Evolutionary conservation across 345 rosid species (phyloP), one percentile per base, ranked within the genome.

Genomic region (Noccaea caerulescens): DNA sequence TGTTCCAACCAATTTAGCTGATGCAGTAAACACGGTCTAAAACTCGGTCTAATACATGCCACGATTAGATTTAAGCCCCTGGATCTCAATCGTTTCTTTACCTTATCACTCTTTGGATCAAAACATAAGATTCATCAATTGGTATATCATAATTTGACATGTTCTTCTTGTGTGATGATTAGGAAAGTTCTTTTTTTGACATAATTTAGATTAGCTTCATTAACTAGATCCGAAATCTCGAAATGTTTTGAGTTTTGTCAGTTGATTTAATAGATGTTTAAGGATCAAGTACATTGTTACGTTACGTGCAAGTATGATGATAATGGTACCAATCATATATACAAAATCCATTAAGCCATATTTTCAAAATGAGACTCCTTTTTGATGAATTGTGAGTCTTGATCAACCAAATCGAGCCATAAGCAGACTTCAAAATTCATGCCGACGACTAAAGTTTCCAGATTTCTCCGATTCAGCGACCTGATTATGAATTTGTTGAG

Each of bases 271-370:
- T 14, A 60, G 8, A 23, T 23, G 1, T 43, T 42, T n/a, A 27
- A 32, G 37, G 52, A 38, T 61, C 44, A 42, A 43, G 52, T 7
- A 18, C 51, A 61, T 23, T 23, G 47, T 39, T 46, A 39, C 30
- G 30, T 8, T 8, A 4, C 3, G 6, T 58, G 37, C 68, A 63
- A 10, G 25, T 50, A 45, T 16, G 66, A 44, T 61, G 39, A 45
- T 44, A 44, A 37, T 37, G 41, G 41, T 37, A 37, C 6, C 9
- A 37, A 37, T 6, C 8, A 37, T 43, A 43, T 43, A 43, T 16
- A 12, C 6, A 43, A 43, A 4, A 64, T 20, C 23, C 69, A 53
- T 27, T 27, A 0, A 66, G 4, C 39, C 14, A n/a, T 14, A 5
- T 37, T 50, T 8, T 50, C 47, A 50, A 20, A 51, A 51, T 2